A percentile compares a stretch with the other conserved stretches of the same genome.
Evolutionary conservation across 1,284 basidiomycete genomes (phyloP).

Genomic region (Singerocomus inundabilis): DNA sequence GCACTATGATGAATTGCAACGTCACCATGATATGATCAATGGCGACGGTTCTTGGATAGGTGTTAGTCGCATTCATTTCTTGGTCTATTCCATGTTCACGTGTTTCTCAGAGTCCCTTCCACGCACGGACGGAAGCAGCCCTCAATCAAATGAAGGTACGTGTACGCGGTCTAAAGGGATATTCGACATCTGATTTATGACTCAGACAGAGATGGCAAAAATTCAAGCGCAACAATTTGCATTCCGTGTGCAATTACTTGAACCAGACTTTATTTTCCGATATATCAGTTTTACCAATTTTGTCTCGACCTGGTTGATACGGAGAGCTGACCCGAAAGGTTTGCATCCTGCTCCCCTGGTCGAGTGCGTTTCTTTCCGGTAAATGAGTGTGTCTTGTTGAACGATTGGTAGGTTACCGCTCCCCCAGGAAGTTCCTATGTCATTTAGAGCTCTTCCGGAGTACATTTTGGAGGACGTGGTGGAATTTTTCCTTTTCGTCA

Average conservation of each 20-base stretch:
- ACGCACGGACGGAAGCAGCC: slow-evolving; percentile 65
- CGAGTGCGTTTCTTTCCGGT: slow-evolving; percentile 48
- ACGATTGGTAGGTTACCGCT: slow-evolving; percentile 70
- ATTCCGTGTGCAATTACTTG: slow-evolving; percentile 83
- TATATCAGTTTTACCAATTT: slow-evolving; percentile 86
- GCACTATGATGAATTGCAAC: slow-evolving; percentile 74
- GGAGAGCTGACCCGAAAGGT: slow-evolving; percentile 85
- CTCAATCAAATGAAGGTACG: slow-evolving; percentile 73
- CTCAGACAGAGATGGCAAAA: slow-evolving; percentile 65
- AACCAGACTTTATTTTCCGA: slow-evolving; percentile 81
- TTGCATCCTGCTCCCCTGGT: slow-evolving; percentile 71
- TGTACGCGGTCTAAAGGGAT: background rate
- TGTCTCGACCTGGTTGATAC: slow-evolving; percentile 92
- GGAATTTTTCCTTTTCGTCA: slow-evolving; percentile 84
- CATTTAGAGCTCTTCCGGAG: slow-evolving; percentile 91
- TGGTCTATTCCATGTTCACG: slow-evolving; percentile 11
- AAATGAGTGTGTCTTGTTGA: slow-evolving; percentile 8
- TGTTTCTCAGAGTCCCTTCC: slow-evolving; percentile 54
- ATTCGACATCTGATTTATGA: background rate
- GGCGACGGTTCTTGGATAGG: slow-evolving; percentile 78
- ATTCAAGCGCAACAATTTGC: slow-evolving; percentile 72
- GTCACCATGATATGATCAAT: slow-evolving; percentile 75
- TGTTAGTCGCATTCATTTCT: slow-evolving; percentile 43
- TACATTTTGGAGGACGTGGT: slow-evolving; percentile 94
- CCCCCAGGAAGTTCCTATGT: slow-evolving; percentile 79